phyloP scores from a whole-genome alignment of 495 filamentous ascomycete genomes.

The Penicillium manginii region DNA sequence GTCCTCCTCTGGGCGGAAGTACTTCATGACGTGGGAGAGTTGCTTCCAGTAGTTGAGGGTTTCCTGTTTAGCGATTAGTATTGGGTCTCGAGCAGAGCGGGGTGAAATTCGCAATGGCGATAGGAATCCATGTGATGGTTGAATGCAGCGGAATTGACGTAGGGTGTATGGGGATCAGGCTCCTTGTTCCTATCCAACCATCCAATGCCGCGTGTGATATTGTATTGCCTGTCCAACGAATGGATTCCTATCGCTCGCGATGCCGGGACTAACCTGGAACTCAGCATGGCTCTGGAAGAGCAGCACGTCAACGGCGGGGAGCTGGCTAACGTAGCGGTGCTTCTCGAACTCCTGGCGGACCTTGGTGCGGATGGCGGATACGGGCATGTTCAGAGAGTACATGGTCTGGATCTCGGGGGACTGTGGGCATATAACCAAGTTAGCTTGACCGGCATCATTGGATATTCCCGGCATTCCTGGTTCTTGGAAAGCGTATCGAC shows the following conservation, averaged over 20 bases:
- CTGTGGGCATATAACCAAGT: slow-evolving; percentile 46
- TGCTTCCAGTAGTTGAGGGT: slow-evolving; percentile 99
- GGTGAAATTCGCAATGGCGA: background rate
- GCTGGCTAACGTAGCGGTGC: slow-evolving; percentile 88
- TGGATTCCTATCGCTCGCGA: background rate
- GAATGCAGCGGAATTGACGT: too few relatives aligned
- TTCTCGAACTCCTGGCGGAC: slow-evolving; percentile 97
- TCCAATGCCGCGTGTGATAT: too few relatives aligned
- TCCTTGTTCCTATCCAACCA: too few relatives aligned
- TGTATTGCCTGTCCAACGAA: background rate
- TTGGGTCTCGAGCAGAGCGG: background rate
- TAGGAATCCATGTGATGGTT: too few relatives aligned
- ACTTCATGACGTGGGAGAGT: slow-evolving; percentile 93
- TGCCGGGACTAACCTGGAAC: slow-evolving; percentile 67
- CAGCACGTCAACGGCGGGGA: slow-evolving; percentile 84
- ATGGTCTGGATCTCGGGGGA: slow-evolving; percentile 94
- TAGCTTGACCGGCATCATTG: background rate
- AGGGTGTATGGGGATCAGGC: too few relatives aligned
- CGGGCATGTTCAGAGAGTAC: slow-evolving; percentile 89
- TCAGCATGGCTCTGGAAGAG: slow-evolving; percentile 86
- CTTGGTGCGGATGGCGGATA: slow-evolving; percentile 87
- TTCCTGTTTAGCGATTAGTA: slow-evolving; percentile 60
- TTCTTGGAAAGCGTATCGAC: too few relatives aligned
- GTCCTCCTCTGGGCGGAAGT: slow-evolving; percentile 91
- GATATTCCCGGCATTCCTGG: background rate